Conservation (phyloP, 345 rosid genomes). For the Syzygium aqueum region DNA sequence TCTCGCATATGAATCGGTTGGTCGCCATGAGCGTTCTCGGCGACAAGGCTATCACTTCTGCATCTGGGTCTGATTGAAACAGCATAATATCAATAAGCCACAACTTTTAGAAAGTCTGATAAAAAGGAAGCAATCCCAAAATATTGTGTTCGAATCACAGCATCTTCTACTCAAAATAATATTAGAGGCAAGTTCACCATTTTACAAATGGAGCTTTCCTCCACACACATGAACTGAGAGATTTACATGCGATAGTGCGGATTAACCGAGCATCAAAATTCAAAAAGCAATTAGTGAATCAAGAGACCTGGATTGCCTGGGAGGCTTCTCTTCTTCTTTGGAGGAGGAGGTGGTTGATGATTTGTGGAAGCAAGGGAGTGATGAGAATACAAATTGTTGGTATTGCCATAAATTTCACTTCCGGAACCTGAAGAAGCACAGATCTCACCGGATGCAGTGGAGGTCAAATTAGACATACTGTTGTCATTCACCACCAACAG, state of each 20-base stretch:
- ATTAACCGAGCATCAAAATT: not conserved
- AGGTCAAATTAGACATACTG: slow-evolving; percentile 53
- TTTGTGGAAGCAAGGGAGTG: slow-evolving; percentile 26
- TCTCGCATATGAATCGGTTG: slow-evolving; percentile 50
- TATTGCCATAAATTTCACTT: slow-evolving; percentile 18
- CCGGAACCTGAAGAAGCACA: slow-evolving; percentile 51
- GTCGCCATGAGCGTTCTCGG: slow-evolving; percentile 39
- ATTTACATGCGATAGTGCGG: not conserved
- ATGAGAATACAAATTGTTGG: slow-evolving; percentile 4
- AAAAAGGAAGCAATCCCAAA: not conserved
- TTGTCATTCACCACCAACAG: slow-evolving; percentile 29
- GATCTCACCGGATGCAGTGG: slow-evolving; percentile 62
- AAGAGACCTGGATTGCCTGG: slow-evolving; percentile 52
- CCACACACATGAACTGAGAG: not conserved
- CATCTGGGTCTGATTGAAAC: slow-evolving; percentile 40
- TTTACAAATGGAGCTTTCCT: not conserved
- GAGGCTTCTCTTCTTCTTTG: slow-evolving; percentile 44
- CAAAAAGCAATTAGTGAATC: not conserved
- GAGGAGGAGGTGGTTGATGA: slow-evolving; percentile 18
- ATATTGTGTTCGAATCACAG: not conserved
- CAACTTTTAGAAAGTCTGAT: not conserved
- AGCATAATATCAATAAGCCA: not conserved
- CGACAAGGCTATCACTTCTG: slow-evolving; percentile 51
- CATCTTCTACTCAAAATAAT: not conserved
- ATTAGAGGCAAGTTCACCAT: not conserved